phyloP scores from a whole-genome alignment of 2,329 filamentous ascomycete species.

The Penicillium sp. region DNA sequence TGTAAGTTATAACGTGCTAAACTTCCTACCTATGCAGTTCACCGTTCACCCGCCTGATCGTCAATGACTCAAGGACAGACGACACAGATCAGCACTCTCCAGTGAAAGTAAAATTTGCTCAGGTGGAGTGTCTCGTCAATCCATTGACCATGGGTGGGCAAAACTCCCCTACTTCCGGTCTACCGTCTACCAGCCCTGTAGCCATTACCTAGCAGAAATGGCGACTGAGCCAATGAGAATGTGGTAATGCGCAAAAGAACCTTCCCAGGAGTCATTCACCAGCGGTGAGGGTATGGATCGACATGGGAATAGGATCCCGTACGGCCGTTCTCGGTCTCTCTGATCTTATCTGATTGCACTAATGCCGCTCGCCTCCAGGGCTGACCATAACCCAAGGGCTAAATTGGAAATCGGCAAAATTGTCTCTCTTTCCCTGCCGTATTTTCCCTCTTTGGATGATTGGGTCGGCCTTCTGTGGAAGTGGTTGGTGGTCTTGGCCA shows the following conservation, averaged over 20 bases:
- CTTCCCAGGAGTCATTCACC: constrained; percentile 7
- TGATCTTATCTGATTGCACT: constrained; percentile 32
- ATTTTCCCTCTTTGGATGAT: not conserved
- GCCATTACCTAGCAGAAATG: constrained; percentile 25
- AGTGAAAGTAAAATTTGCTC: constrained; percentile 8
- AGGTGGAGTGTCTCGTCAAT: constrained; percentile 15
- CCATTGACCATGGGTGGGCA: constrained; percentile 16
- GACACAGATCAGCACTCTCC: not conserved
- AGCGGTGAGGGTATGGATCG: constrained; percentile 24
- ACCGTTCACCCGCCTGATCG: constrained; percentile 4
- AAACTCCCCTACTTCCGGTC: constrained; percentile 8
- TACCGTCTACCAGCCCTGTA: constrained; percentile 1
- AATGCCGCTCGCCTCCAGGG: constrained; percentile 10
- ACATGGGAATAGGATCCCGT: constrained; percentile 8
- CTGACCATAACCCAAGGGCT: constrained; percentile 14
- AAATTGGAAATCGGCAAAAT: not conserved
- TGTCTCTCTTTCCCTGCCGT: not conserved
- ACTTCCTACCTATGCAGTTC: not conserved
- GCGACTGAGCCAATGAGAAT: constrained; percentile 16
- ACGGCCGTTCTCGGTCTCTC: constrained; percentile 13
- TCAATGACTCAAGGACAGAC: constrained; percentile 5
- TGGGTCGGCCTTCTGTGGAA: constrained; percentile 2
- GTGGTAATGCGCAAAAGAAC: constrained; percentile 1
- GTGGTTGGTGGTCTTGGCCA: constrained; percentile 11
- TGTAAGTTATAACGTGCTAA: not conserved